Evolutionary conservation across 352 stramenopile species (phyloP), one percentile per base, ranked within the genome.

Genomic region (Phytopythium montanum): DNA sequence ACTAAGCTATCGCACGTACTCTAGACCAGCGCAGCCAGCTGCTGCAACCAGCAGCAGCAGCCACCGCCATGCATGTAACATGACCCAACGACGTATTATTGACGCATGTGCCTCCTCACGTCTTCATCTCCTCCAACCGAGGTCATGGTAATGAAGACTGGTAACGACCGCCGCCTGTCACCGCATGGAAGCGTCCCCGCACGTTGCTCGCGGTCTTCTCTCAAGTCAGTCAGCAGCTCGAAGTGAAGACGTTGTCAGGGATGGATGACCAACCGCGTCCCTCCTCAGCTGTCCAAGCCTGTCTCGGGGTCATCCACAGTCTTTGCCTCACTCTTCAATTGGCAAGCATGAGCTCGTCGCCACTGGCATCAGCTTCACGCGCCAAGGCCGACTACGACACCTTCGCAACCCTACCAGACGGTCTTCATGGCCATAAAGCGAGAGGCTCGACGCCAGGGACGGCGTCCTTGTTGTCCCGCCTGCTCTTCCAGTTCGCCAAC

Each of bases 401-500:
- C 38, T 44, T 44, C 16, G 36, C 36, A 5, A n/a, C 42, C 16
- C n/a, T 13, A 5, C 0, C 19, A 8, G 42, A 49, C 23, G n/a
- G 16, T 19, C 19, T 5, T 28, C 10, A 28, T 60, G 60, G 25
- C 29, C 33, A 8, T 26, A 26, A 33, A n/a, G 16, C 2, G 29
- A 25, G 19, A 12, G 28, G 25, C 7, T 28, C 21, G 29, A 10
- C 26, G 33, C 44, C 44, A 18, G 25, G 54, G 28, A 7, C 60
- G 33, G 52, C 51, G 1, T 73, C 66, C 4, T 66, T 26, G 5
- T 8, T 52, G 33, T 77, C 66, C 34, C 61, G 55, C 7, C 50
- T 74, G 26, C 44, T 78, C 39, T 76, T 81, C 60, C 54, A 42
- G 10, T 79, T 63, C 49, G 64, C 73, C 12, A 56, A 54, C 0